A percentile compares a stretch with the other conserved stretches of the same genome.
Evolutionary conservation across 2,329 filamentous ascomycete genomes (phyloP).

Genomic region (Aspergillus latus): DNA sequence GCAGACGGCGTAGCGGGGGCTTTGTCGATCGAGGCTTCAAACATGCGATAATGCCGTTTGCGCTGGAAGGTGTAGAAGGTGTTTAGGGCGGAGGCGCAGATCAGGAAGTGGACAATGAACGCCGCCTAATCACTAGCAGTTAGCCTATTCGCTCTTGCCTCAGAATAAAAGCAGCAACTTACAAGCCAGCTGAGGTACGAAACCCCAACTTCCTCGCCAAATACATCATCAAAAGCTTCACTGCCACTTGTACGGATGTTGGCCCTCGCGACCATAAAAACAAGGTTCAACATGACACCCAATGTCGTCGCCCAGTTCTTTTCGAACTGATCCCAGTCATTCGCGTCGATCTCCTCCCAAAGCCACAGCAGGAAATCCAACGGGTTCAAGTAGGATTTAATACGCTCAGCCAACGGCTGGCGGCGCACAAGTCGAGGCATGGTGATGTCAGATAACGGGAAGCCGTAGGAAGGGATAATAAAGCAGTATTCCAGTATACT

Average conservation of each 20-base stretch:
- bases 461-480: neutral
- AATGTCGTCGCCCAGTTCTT: slow-evolving; percentile 73
- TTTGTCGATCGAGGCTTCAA: slow-evolving; percentile 79
- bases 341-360: slow-evolving; percentile 87
- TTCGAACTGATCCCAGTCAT: slow-evolving; percentile 79
- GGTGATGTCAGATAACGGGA: slow-evolving; percentile 37
- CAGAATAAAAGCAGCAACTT: slow-evolving; percentile 29
- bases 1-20: slow-evolving; percentile 79
- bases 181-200: slow-evolving; percentile 69
- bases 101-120: slow-evolving; percentile 69
- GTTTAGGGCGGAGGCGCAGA: slow-evolving; percentile 68
- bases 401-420: slow-evolving; percentile 74
- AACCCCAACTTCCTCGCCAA: slow-evolving; percentile 65
- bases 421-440: slow-evolving; percentile 83
- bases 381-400: slow-evolving; percentile 77
- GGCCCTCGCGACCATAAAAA: slow-evolving; percentile 79
- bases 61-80: slow-evolving; percentile 78
- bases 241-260: slow-evolving; percentile 60
- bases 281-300: slow-evolving; percentile 72
- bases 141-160: slow-evolving; percentile 1
- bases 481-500: neutral
- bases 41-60: slow-evolving; percentile 84
- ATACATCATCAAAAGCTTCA: slow-evolving; percentile 73
- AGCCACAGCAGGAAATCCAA: slow-evolving; percentile 88
- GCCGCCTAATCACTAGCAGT: slow-evolving; percentile 55